A percentile compares a stretch with the other conserved stretches of the same genome.
These are phyloP conservation scores for Epicoccum nigrum DNA, from an alignment of 2,329 filamentous ascomycete species.

Conservation along the genomic window DNA sequence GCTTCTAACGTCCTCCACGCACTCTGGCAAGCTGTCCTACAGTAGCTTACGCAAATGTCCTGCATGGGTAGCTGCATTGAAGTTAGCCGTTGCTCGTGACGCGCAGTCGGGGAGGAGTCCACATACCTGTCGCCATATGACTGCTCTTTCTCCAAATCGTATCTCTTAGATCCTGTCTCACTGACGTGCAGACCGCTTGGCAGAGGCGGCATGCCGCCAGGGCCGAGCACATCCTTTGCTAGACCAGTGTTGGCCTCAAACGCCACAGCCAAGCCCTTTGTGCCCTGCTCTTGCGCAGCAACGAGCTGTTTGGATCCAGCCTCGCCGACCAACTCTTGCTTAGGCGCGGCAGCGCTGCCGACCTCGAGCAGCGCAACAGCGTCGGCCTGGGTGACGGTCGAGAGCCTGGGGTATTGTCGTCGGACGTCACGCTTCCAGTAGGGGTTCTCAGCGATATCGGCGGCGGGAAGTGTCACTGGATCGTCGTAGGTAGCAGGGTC, in stretches of 20 bases:
- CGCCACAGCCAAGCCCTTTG: conserved; percentile 71
- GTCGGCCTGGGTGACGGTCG: conserved; percentile 81
- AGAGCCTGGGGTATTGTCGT: conserved; percentile 79
- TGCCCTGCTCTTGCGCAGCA: conserved; percentile 74
- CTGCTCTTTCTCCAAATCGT: conserved; percentile 71
- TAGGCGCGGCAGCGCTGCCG: conserved; percentile 80
- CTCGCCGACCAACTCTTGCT: conserved; percentile 78
- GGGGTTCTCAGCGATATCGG: conserved; percentile 86
- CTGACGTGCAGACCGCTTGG: conserved; percentile 70
- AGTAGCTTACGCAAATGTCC: conserved; percentile 48
- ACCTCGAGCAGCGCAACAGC: conserved; percentile 84
- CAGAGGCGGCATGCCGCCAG: conserved; percentile 83
- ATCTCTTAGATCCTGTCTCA: conserved; percentile 69
- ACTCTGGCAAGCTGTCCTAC: neutral
- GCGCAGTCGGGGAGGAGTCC: neutral
- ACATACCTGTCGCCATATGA: conserved; percentile 63
- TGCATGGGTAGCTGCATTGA: conserved; percentile 53
- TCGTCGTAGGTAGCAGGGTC: conserved; percentile 78
- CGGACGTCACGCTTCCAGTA: conserved; percentile 96
- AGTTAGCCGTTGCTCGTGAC: conserved; percentile 19
- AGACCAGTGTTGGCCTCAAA: conserved; percentile 69
- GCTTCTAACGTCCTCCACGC: conserved; percentile 23
- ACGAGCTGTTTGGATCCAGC: conserved; percentile 77
- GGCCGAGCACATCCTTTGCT: conserved; percentile 67
- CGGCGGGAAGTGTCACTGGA: conserved; percentile 81